Base-by-base conservation (phyloP, 306 rosid genomes). In the Styphnolobium japonicum region DNA sequence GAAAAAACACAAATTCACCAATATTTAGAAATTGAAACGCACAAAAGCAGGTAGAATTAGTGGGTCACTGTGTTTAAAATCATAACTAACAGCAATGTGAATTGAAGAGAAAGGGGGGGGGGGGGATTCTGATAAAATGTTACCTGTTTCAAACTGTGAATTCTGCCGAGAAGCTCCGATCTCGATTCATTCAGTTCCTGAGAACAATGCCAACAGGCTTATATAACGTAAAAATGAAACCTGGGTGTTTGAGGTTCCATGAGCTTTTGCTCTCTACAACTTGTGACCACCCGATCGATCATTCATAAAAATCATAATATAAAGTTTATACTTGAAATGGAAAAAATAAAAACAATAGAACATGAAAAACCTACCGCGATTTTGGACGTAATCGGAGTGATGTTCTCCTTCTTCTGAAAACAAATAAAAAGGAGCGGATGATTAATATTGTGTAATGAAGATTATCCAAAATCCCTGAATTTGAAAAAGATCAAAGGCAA, bases 181-280 rank as follows among this genome's bases (percentile, higher is more conserved):
- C 99, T 91, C 1, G 99, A 93, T 75, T 96, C 93, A 72, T 88
- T 93, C 80, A 96, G 82, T 81, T 96, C 98, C 98, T 96, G 83
- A 22, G 22, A 85, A 71, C 48, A 81, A 69, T 63, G 22, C 81
- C 37, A 16, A 71, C 12, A 48, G 37, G 15, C 49, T 22, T 42
- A 73, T 31, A 77, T 14, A 45, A 33, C 9, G 5, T n/a, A 29
- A 39, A 34, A 19, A 34, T 0, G 2, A 22, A 40, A 18, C 51
- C 18, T n/a, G 16, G 31, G n/a, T 10, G 16, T 8, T 57, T n/a
- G 39, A 67, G 53, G 58, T 19, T 75, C 2, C 19, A 66, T 19
- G 7, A 29, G 4, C 14, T 22, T 65, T 51, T 9, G 71, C 40
- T 12, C 43, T 18, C 15, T 9, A 12, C 46, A 33, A 9, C 43